These are phyloP conservation scores for Naematelia aurantialba DNA, from an alignment of 768 basidiomycete species.

Conservation along the genomic window DNA sequence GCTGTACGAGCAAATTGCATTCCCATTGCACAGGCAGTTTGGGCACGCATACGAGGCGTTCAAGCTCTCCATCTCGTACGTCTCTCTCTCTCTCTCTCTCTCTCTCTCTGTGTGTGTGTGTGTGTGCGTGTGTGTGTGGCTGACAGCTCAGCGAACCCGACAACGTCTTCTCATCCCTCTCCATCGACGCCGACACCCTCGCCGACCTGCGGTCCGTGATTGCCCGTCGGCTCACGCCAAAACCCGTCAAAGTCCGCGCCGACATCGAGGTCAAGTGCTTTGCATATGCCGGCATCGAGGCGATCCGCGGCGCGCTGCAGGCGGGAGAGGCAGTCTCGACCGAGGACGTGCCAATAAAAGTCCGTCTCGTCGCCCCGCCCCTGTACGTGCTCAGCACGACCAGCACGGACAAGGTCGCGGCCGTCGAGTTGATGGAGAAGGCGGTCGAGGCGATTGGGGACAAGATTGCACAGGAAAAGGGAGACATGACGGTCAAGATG, in stretches of 20 bases:
- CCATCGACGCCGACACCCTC: conserved; percentile 58
- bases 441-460: conserved; percentile 86
- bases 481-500: conserved; percentile 90
- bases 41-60: conserved; percentile 97
- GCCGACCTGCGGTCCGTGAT: conserved; percentile 73
- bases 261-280: conserved; percentile 98
- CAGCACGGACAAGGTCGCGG: conserved; percentile 92
- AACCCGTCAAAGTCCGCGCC: conserved; percentile 96
- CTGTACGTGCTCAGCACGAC: conserved; percentile 94
- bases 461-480: conserved; percentile 79
- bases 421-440: conserved; percentile 82
- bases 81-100: conserved; percentile 1
- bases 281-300: conserved; percentile 89
- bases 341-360: conserved; percentile 91
- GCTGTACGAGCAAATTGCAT: conserved; percentile 84
- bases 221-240: conserved; percentile 90
- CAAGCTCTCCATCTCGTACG: conserved; percentile 90
- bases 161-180: conserved; percentile 71
- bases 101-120: neutral
- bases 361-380: conserved; percentile 92
- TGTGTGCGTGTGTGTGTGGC: neutral
- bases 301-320: conserved; percentile 84
- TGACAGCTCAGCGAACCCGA: conserved; percentile 62
- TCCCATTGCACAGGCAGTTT: conserved; percentile 88
- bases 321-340: conserved; percentile 82